Base-by-base conservation (phyloP, 2,329 filamentous ascomycete genomes). In the Pseudogymnoascus sp. region DNA sequence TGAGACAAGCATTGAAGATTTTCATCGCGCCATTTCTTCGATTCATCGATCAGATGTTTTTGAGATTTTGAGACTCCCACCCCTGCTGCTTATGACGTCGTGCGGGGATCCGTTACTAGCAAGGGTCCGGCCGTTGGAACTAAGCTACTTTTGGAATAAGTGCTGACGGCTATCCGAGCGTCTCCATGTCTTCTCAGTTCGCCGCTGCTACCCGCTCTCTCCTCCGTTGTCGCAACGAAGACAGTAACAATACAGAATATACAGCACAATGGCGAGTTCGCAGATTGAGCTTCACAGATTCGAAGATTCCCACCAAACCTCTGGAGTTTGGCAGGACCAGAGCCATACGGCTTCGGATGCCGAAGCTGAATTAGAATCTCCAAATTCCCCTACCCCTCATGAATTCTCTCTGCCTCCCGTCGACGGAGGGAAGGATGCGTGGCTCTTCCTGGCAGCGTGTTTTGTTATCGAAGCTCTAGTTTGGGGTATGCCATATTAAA, bases 381-480 rank as follows among this genome's bases (percentile, higher is more conserved):
- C 58, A 40, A 40, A n/a, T 60, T 3, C 18, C 21, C 28, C 49
- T 12, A 14, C 49, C 18, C 45, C 45, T 11, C 49, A 55, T 55
- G 58, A 60, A 25, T 60, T 60, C 58, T 64, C 69, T 63, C 78
- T 72, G 8, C 77, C 73, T 59, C 77, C 73, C 2, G 65, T 63
- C 9, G 69, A 67, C 5, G 65, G 73, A 55, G 77, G 77, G 3
- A 74, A 72, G 65, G 64, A 73, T 35, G 77, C 76, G 16, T 79
- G 75, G 72, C 66, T 81, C 11, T 80, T 82, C 66, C 71, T 84
- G 2, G 73, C 75, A 5, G 80, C 78, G 0, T 79, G 78, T 40
- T 83, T 81, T 66, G 70, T 79, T 28, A 75, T 85, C 45, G 81
- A 84, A 69, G 79, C 77, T 25, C 71, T 83, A 2, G 77, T 84